phyloP scores from a whole-genome alignment of 768 basidiomycete species.

The Austroboletus festivus region DNA sequence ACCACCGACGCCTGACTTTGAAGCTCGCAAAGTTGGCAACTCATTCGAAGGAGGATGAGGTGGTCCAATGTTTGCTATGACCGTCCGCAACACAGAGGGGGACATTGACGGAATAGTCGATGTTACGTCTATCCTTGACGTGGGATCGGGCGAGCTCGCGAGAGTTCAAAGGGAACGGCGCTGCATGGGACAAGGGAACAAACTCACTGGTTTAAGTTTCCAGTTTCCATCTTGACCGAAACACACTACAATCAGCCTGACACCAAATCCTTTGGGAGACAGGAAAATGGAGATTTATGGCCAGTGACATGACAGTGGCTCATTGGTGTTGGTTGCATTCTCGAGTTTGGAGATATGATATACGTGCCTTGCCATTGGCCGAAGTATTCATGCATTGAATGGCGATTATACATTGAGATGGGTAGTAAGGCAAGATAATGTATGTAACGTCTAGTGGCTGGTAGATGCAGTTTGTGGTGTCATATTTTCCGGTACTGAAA shows the following conservation, averaged over 20 bases:
- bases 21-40: neutral
- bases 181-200: too few species aligned
- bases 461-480: slow-evolving; percentile 45
- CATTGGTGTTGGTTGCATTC: too few species aligned
- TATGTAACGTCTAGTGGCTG: slow-evolving; percentile 49
- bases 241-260: slow-evolving; percentile 5
- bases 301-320: too few species aligned
- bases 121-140: slow-evolving; percentile 17
- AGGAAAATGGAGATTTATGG: too few species aligned
- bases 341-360: slow-evolving; percentile 1
- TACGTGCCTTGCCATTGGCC: slow-evolving; percentile 27
- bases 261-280: slow-evolving; percentile 4
- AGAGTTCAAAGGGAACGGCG: too few species aligned
- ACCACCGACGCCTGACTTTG: slow-evolving; percentile 15
- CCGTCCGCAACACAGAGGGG: slow-evolving; percentile 12
- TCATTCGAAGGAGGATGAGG: slow-evolving; percentile 2
- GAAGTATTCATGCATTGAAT: slow-evolving; percentile 32
- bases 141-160: neutral
- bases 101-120: slow-evolving; percentile 15
- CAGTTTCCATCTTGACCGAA: slow-evolving; percentile 11
- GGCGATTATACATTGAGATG: slow-evolving; percentile 37
- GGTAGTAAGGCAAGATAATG: slow-evolving; percentile 30
- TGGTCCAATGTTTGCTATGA: slow-evolving; percentile 3
- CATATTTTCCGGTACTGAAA: slow-evolving; percentile 54
- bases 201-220: slow-evolving; percentile 1